These are phyloP conservation scores for Grosmannia huntii DNA, from an alignment of 2,329 filamentous ascomycete genomes.

Conservation along the genomic window DNA sequence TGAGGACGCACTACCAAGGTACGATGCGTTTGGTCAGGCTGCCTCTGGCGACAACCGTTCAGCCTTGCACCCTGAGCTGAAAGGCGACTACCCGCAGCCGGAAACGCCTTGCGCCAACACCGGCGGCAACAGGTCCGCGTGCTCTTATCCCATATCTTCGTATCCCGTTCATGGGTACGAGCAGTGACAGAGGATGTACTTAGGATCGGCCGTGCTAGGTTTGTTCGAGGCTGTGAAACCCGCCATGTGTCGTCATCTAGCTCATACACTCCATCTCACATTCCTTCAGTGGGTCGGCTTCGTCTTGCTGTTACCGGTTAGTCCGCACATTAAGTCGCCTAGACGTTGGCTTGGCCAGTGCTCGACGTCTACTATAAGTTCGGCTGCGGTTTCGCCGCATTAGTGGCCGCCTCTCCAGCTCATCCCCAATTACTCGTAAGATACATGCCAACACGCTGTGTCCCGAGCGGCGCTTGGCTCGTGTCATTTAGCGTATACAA, in stretches of 20 bases:
- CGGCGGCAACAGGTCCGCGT: neutral
- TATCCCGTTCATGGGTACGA: no score
- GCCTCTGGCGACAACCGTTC: neutral
- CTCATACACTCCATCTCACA: no score
- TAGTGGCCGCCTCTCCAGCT: neutral
- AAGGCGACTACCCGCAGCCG: neutral
- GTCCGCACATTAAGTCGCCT: neutral
- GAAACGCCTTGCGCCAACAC: neutral
- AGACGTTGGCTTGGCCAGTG: neutral
- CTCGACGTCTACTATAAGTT: neutral
- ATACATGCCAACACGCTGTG: neutral
- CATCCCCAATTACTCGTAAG: neutral
- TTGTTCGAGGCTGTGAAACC: neutral
- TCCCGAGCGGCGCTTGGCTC: neutral
- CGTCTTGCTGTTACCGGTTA: neutral
- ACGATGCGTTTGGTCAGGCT: neutral
- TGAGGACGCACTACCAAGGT: no score
- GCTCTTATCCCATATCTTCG: no score
- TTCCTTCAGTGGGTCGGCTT: neutral
- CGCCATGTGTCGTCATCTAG: neutral
- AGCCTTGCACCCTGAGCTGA: neutral
- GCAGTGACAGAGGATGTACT: neutral
- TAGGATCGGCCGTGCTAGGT: neutral
- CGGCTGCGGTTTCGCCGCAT: neutral
- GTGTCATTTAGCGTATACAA: neutral